Evolutionary conservation across 352 stramenopile species (phyloP), one percentile per base, ranked within the genome.

Genomic region (Phytophthora colocasiae): DNA sequence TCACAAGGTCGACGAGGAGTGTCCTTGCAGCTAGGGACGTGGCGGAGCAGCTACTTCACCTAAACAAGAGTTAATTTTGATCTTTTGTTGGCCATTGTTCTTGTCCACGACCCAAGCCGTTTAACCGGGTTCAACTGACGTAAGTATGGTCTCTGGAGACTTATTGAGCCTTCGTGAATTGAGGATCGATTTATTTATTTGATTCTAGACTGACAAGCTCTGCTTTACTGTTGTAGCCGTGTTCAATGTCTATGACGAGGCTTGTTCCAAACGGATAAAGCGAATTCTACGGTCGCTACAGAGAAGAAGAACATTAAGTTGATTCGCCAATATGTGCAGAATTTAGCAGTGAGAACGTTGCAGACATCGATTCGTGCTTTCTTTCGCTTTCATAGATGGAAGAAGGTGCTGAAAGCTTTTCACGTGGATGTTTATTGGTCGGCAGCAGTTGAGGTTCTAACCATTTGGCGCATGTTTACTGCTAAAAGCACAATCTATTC

Each of bases 291-390:
- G 2, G 87, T 92, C n/a, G 45, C 63, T 0, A 73, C 41, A 0
- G 73, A 89, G 27, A 78, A 92, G 43, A 69, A 54, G 9, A 85
- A 66, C 32, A 68, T 89, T 24, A 72, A 89, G 73, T 48, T 81
- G 6, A 85, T 90, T 19, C 68, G 73, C 0, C 69, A 75, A 14
- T 81, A 82, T 32, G 77, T 92, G 1, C 31, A 29, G 7, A 60
- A 75, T 15, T 74, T 89, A 32, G 83, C 81, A 4, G 71, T 58
- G 1, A 54, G 46, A 8, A 87, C 80, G 27, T 49, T 92, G 3
- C 83, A 92, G 46, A 29, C 60, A 1, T 73, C 59, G 22, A 63
- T 63, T 19, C 66, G 80, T 11, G 63, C 72, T 6, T 89, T 68
- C 24, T 53, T 86, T 14, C 74, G 69, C 0, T 66, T 71, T 29